Evolutionary conservation across 257 asterid species (phyloP), one percentile per base, ranked within the genome.

Genomic region (Solanum pimpinellifolium): DNA sequence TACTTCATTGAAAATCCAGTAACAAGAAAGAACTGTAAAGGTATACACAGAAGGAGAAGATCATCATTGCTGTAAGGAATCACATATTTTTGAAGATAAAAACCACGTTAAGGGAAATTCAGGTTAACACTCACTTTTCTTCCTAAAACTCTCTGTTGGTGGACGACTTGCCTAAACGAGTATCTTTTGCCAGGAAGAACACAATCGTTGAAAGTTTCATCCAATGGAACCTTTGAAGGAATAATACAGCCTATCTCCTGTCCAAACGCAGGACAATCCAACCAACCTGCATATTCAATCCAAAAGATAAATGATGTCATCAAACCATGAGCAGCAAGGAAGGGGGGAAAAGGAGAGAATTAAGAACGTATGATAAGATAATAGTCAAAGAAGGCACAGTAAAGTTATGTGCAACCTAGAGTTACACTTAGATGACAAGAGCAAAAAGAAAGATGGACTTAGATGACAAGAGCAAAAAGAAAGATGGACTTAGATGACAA

Each of bases 141-240:
- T 73, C 92, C 91, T 84, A 91, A 86, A 85, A 93, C 97, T 91
- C 95, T 94, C 85, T 95, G 99, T 87, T 91, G 94, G 89, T 93
- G 97, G 85, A 94, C 74, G 92, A 96, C 98, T 94, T 97, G 98
- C 92, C 89, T 94, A 89, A 88, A 93, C 21, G 99, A 95, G 94
- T 95, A 97, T 94, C 99, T 93, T 92, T 91, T 96, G 89, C 99
- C 99, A 56, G 98, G 99, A 86, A 46, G 86, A 88, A 96, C 86
- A 86, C 86, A 85, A 70, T 92, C 98, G 88, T 95, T 95, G 91
- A 93, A 97, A 56, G 95, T 66, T 91, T 97, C 99, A 69, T 94
- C 98, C 88, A 97, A 87, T 42, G 99, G 99, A 85, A 96, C 99
- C 89, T 97, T 97, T 86, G 99, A 97, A 88, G 99, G 99, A 90